Percentiles rank a stretch among this genome's conserved stretches.
phyloP scores from a whole-genome alignment of 139 green algal genomes.

The Micractinium sp. region DNA sequence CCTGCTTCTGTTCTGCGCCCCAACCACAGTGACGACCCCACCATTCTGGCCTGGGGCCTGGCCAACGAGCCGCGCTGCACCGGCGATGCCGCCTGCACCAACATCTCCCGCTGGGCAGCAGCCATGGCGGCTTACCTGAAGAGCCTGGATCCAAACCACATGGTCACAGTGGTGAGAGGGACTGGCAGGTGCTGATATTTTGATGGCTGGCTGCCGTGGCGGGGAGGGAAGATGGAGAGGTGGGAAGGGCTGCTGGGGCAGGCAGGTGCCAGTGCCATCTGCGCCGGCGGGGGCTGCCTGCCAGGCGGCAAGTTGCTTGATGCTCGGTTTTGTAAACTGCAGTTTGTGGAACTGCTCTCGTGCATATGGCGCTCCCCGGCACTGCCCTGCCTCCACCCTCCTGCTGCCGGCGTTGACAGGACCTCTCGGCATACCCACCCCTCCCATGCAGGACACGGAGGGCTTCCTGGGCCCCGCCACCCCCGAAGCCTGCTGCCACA shows the following conservation, averaged over 20 bases:
- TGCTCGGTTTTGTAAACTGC: too few relatives aligned
- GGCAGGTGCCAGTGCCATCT: background rate
- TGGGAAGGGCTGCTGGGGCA: background rate
- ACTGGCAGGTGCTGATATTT: too few relatives aligned
- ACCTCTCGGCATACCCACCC: too few relatives aligned
- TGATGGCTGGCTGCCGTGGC: too few relatives aligned
- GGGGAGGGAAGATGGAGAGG: background rate
- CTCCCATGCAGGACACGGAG: constrained; percentile 53
- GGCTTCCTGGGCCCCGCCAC: constrained; percentile 78
- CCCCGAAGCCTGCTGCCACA: constrained; percentile 29
- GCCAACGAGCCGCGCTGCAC: constrained; percentile 71
- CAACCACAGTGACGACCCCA: constrained; percentile 63
- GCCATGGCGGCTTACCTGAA: constrained; percentile 56
- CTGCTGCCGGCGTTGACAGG: too few relatives aligned
- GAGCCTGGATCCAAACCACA: constrained; percentile 73
- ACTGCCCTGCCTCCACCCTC: background rate
- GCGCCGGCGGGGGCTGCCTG: too few relatives aligned
- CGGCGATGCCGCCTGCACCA: constrained; percentile 43
- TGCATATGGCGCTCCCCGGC: background rate
- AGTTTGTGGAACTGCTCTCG: too few relatives aligned
- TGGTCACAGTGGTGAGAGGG: constrained; percentile 60
- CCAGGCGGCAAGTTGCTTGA: too few relatives aligned
- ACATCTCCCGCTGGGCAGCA: constrained; percentile 44
- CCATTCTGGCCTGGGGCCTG: constrained; percentile 71
- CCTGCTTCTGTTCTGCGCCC: too few relatives aligned